Conservation (phyloP, 345 rosid genomes). For the Populus simonii region DNA sequence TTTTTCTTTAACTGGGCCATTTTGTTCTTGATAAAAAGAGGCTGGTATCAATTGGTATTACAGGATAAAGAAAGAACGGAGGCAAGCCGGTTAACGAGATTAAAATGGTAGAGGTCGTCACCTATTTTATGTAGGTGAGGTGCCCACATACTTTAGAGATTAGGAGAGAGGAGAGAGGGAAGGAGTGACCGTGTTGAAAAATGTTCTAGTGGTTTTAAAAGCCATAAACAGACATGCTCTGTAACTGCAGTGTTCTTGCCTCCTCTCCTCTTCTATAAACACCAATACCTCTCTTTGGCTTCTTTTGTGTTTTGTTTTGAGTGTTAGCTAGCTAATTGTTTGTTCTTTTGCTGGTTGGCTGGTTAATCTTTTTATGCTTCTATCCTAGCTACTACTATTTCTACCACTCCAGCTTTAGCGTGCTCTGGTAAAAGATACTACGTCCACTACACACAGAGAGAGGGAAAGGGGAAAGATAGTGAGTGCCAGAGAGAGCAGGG, state of each 20-base stretch:
- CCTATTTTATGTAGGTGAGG: neutral
- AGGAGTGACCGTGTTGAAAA: conserved; percentile 1
- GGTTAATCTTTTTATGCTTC: conserved; percentile 22
- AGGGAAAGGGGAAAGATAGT: neutral
- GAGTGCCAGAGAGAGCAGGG: neutral
- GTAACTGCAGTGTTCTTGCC: conserved; percentile 46
- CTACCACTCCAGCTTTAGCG: conserved; percentile 11
- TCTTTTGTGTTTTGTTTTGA: conserved; percentile 23
- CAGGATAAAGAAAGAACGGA: neutral
- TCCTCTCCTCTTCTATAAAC: conserved; percentile 16
- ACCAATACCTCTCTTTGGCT: conserved; percentile 18
- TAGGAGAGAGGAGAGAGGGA: neutral
- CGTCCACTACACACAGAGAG: neutral
- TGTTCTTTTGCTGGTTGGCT: neutral
- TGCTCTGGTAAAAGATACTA: conserved; percentile 17
- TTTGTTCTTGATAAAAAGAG: neutral
- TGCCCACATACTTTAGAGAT: neutral
- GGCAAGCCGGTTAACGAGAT: neutral
- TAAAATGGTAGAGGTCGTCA: neutral
- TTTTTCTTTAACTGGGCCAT: neutral
- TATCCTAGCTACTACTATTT: neutral
- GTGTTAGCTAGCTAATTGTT: neutral
- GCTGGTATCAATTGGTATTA: neutral
- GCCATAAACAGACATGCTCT: conserved; percentile 56
- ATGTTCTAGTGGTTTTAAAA: neutral